Evolutionary conservation across 495 filamentous ascomycete genomes (phyloP).

Genomic region (Hypomontagnella monticulosa): DNA sequence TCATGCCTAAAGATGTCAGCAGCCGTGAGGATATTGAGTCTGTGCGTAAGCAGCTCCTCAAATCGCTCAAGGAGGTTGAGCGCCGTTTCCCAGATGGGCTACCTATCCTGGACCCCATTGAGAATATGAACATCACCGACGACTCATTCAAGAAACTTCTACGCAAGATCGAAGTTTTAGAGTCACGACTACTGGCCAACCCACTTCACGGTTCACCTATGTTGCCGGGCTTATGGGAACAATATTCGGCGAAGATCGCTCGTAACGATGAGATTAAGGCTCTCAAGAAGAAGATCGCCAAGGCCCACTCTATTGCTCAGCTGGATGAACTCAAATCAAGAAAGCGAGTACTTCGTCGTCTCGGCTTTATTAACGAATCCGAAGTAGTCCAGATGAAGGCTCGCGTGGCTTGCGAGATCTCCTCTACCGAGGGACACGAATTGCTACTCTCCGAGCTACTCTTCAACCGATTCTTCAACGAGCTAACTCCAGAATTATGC

Average conservation of each 20-base stretch:
- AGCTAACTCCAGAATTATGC: slow-evolving; percentile 84
- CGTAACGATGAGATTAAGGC: slow-evolving; percentile 79
- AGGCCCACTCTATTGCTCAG: slow-evolving; percentile 85
- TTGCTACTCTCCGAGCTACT: slow-evolving; percentile 90
- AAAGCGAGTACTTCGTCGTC: slow-evolving; percentile 94
- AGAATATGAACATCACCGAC: slow-evolving; percentile 93
- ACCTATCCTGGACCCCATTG: slow-evolving; percentile 86
- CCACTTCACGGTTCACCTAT: slow-evolving; percentile 89
- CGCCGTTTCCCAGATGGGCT: slow-evolving; percentile 93
- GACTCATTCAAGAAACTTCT: slow-evolving; percentile 92
- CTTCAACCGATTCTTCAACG: slow-evolving; percentile 98
- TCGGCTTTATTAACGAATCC: slow-evolving; percentile 92
- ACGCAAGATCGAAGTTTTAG: slow-evolving; percentile 95
- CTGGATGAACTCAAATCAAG: slow-evolving; percentile 95
- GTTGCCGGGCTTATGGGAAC: slow-evolving; percentile 80
- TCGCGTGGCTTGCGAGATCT: slow-evolving; percentile 94
- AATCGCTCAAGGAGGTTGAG: slow-evolving; percentile 74
- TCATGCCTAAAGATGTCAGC: slow-evolving; percentile 78
- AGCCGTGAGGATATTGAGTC: slow-evolving; percentile 67
- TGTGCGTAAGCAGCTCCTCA: slow-evolving; percentile 64
- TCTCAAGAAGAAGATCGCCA: slow-evolving; percentile 84
- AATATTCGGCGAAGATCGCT: slow-evolving; percentile 83
- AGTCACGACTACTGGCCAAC: slow-evolving; percentile 87
- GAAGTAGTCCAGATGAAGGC: slow-evolving; percentile 97
- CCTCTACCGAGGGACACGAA: slow-evolving; percentile 84